phyloP scores from a whole-genome alignment of 129 eudicot species.

The Lonicera japonica region DNA sequence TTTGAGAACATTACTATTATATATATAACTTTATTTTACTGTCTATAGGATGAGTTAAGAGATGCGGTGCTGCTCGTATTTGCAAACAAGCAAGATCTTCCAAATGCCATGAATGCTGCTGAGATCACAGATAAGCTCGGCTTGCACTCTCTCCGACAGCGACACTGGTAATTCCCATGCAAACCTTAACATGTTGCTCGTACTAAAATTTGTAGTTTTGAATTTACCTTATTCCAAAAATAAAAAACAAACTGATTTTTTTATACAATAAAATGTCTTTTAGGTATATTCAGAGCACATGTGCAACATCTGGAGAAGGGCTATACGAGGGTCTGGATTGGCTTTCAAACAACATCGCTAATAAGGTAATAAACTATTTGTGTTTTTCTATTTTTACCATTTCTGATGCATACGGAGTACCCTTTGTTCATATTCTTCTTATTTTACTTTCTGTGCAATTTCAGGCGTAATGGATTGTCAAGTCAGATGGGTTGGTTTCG shows the following conservation, averaged over 20 bases:
- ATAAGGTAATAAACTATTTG: slow-evolving; percentile 25
- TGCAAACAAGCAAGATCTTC: slow-evolving; percentile 68
- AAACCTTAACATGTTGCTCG: too few relatives aligned
- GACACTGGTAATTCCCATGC: slow-evolving; percentile 38
- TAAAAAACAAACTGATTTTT: too few relatives aligned
- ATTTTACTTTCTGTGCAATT: background rate
- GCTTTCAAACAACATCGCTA: slow-evolving; percentile 60
- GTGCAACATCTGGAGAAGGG: slow-evolving; percentile 64
- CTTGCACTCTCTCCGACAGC: slow-evolving; percentile 49
- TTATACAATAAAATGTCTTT: background rate
- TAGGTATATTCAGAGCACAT: slow-evolving; percentile 65
- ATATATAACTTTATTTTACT: background rate
- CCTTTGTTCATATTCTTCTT: background rate
- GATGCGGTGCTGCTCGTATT: slow-evolving; percentile 58
- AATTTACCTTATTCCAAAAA: too few relatives aligned
- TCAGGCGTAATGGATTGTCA: slow-evolving; percentile 6
- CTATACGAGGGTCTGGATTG: slow-evolving; percentile 58
- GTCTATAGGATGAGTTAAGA: slow-evolving; percentile 40
- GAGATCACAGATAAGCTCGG: slow-evolving; percentile 64
- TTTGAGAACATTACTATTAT: background rate
- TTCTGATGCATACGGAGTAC: background rate
- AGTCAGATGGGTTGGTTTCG: background rate
- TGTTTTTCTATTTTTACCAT: background rate
- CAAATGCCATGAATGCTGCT: slow-evolving; percentile 64
- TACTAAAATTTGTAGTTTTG: too few relatives aligned